Base-by-base conservation (phyloP, 73 alveolate species). In the Uronychia binucleata region DNA sequence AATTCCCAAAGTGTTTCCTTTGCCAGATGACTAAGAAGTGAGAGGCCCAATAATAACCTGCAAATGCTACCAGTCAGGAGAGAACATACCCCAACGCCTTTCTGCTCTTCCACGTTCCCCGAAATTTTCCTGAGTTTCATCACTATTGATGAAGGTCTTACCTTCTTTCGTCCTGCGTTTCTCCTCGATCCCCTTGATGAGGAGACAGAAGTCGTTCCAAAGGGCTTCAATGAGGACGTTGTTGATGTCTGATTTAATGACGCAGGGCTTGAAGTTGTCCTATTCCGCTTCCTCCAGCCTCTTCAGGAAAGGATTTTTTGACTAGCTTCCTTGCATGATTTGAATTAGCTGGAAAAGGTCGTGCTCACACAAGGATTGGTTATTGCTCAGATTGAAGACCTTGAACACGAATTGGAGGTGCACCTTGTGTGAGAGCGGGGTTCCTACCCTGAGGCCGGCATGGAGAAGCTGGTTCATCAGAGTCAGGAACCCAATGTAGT, bases 341-440 rank as follows among this genome's bases (percentile, higher is more conserved):
- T 75, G 58, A 26, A 75, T 75, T 5, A 75, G n/a, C 58, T 75
- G 58, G 27, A 75, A 75, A 26, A 75, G 58, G 30, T 75, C 81
- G 30, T 75, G 81, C 58, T 75, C 81, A 75, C 81, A 75, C 26
- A 75, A 5, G 27, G 81, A 5, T 5, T 32, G 57, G 28, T 28
- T 75, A 27, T 25, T 13, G 28, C 57, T 26, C 27, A 75, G 58
- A 30, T 75, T 32, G 1, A 75, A 75, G 5, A 75, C 81, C 32
- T 75, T 75, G 58, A 75, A 75, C 35, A 30, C 58, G 32, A 75
- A 75, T 27, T 75, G 28, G 26, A 75, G 27, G 30, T 75, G 81
- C 1, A 13, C 67, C 67, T 46, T 46, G n/a, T 11, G n/a, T 46
- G 5, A 46, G 19, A 46, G 19, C 67, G 19, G 19, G n/a, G 19